Conservation (phyloP, 352 stramenopile genomes). For the Globisporangium perplexum region DNA sequence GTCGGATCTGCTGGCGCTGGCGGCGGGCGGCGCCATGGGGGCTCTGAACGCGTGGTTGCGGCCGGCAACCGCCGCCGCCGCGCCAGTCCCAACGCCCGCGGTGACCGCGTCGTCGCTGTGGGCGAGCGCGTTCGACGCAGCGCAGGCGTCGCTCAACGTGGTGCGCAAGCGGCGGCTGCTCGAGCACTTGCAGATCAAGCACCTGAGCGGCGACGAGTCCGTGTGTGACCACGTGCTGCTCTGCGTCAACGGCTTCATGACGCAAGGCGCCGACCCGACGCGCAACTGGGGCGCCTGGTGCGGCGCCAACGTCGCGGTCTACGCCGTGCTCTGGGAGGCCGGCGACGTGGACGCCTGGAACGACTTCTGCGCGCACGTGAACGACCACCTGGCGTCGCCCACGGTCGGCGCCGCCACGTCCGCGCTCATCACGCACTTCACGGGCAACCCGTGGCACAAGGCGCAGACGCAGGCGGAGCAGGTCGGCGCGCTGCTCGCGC, state of each 20-base stretch:
- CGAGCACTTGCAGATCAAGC: slow-evolving; percentile 59
- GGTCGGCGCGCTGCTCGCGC: slow-evolving; percentile 65
- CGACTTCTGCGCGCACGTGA: slow-evolving; percentile 69
- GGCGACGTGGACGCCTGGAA: slow-evolving; percentile 69
- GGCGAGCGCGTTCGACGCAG: slow-evolving; percentile 67
- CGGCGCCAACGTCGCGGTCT: slow-evolving; percentile 35
- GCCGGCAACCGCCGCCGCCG: slow-evolving; percentile 10
- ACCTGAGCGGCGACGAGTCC: slow-evolving; percentile 57
- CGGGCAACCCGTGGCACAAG: slow-evolving; percentile 80
- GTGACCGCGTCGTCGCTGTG: slow-evolving; percentile 31
- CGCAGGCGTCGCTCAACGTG: slow-evolving; percentile 69
- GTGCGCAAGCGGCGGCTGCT: slow-evolving; percentile 54
- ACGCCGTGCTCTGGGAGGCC: slow-evolving; percentile 75
- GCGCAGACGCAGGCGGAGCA: slow-evolving; percentile 77
- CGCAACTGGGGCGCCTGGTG: slow-evolving; percentile 62
- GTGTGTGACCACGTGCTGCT: slow-evolving; percentile 57
- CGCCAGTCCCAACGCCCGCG: slow-evolving; percentile 2
- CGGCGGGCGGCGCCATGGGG: slow-evolving; percentile 52
- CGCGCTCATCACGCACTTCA: slow-evolving; percentile 68
- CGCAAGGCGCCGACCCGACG: slow-evolving; percentile 56
- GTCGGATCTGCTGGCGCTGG: slow-evolving; percentile 57
- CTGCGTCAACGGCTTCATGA: slow-evolving; percentile 88
- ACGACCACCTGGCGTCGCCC: slow-evolving; percentile 46
- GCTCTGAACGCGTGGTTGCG: slow-evolving; percentile 68
- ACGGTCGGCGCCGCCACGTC: slow-evolving; percentile 30